Conservation (phyloP, 148 eudicot genomes). For the Oxyria digyna region DNA sequence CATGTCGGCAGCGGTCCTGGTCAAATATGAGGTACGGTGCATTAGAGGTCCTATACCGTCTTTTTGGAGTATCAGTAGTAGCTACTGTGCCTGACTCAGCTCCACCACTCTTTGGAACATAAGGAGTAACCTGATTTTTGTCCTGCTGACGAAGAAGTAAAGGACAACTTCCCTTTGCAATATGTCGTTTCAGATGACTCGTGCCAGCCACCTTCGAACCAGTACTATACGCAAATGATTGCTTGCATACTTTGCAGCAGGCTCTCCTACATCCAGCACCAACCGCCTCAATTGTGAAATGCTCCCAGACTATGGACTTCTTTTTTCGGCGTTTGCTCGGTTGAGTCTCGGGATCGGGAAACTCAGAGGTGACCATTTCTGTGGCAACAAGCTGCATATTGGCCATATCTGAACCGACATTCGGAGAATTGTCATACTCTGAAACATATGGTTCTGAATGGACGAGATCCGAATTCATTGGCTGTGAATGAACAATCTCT, state of each 20-base stretch:
- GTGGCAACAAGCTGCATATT: conserved; percentile 16
- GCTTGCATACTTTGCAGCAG: conserved; percentile 62
- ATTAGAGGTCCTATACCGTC: conserved; percentile 37
- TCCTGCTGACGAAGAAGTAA: conserved; percentile 50
- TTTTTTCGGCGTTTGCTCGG: conserved; percentile 50
- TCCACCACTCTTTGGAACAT: conserved; percentile 31
- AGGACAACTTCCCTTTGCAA: conserved; percentile 67
- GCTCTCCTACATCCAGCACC: conserved; percentile 62
- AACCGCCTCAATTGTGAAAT: conserved; percentile 53
- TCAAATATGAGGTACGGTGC: conserved; percentile 46
- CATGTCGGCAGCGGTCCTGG: conserved; percentile 57
- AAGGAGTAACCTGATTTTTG: conserved; percentile 28
- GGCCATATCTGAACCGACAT: conserved; percentile 5
- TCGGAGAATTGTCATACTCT: conserved; percentile 12
- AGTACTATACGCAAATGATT: conserved; percentile 70
- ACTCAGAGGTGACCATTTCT: conserved; percentile 3
- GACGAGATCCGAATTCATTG: conserved; percentile 11
- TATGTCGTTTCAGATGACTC: conserved; percentile 73
- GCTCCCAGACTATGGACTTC: conserved; percentile 71
- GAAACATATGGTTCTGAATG: conserved; percentile 11
- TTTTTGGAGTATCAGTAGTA: conserved; percentile 35
- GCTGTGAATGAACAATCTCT: conserved; percentile 9
- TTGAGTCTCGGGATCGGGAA: conserved; percentile 20
- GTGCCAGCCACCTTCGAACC: conserved; percentile 75
- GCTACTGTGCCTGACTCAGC: conserved; percentile 15